A percentile compares a stretch with the other conserved stretches of the same genome.
phyloP scores from a whole-genome alignment of 257 asterid species.

The Rehmannia glutinosa region DNA sequence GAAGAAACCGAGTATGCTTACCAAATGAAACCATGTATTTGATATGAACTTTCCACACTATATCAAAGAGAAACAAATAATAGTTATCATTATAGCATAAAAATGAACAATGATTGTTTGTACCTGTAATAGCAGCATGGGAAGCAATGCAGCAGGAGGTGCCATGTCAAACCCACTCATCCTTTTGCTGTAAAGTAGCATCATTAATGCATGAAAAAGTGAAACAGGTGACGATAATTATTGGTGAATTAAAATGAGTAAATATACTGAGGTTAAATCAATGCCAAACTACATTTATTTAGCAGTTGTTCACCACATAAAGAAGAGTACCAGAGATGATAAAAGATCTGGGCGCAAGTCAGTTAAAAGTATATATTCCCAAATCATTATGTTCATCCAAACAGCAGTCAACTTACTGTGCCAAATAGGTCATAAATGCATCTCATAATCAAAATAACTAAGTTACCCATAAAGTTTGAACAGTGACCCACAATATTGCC shows the following conservation, averaged over 20 bases:
- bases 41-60: constrained; percentile 65
- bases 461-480: not conserved
- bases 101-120: not conserved
- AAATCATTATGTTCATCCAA: not conserved
- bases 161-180: constrained; percentile 88
- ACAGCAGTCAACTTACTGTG: not conserved
- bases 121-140: constrained; percentile 50
- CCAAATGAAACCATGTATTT: constrained; percentile 64
- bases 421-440: not conserved
- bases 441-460: not conserved
- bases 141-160: constrained; percentile 61
- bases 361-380: not conserved
- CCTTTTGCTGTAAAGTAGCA: constrained; percentile 61
- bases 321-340: not conserved
- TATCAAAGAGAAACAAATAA: constrained; percentile 29
- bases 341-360: not conserved
- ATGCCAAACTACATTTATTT: not conserved
- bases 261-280: not conserved
- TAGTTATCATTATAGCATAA: constrained; percentile 19
- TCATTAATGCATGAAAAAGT: constrained; percentile 21
- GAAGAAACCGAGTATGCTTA: constrained; percentile 55
- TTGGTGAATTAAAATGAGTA: not conserved
- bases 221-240: constrained; percentile 4
- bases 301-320: not conserved
- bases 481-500: not conserved